Evolutionary conservation across 2,329 filamentous ascomycete genomes (phyloP).

Genomic region (Aspergillus thermomutatus): DNA sequence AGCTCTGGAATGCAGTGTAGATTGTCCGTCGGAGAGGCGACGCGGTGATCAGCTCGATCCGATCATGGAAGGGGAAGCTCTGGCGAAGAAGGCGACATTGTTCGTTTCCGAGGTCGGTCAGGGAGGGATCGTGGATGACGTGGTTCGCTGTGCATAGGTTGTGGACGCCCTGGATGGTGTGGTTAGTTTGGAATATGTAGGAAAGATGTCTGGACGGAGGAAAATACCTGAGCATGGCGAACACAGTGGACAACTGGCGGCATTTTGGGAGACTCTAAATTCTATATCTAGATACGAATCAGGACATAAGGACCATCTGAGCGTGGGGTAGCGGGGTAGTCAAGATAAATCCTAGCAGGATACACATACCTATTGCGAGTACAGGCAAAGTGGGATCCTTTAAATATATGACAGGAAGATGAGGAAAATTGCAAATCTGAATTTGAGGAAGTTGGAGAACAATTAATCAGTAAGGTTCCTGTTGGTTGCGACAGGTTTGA

Average conservation of each 20-base stretch:
- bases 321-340: constrained; percentile 22
- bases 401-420: background rate
- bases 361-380: background rate
- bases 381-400: background rate
- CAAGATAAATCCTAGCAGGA: background rate
- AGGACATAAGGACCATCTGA: background rate
- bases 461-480: background rate
- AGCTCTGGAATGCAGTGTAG: constrained; percentile 70
- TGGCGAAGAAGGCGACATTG: constrained; percentile 67
- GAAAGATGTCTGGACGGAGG: background rate
- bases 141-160: constrained; percentile 72
- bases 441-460: background rate
- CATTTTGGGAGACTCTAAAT: constrained; percentile 26
- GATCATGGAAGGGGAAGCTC: constrained; percentile 62
- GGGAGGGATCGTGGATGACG: constrained; percentile 68
- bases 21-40: constrained; percentile 80
- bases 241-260: constrained; percentile 44
- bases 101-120: constrained; percentile 70
- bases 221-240: constrained; percentile 45
- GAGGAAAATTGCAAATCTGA: background rate
- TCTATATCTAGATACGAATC: background rate
- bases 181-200: constrained; percentile 1
- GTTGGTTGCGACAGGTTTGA: background rate
- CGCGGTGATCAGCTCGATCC: constrained; percentile 68
- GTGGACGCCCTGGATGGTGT: constrained; percentile 65